Evolutionary conservation across 2,329 filamentous ascomycete species (phyloP).

Genomic region (Talaromyces piceae): DNA sequence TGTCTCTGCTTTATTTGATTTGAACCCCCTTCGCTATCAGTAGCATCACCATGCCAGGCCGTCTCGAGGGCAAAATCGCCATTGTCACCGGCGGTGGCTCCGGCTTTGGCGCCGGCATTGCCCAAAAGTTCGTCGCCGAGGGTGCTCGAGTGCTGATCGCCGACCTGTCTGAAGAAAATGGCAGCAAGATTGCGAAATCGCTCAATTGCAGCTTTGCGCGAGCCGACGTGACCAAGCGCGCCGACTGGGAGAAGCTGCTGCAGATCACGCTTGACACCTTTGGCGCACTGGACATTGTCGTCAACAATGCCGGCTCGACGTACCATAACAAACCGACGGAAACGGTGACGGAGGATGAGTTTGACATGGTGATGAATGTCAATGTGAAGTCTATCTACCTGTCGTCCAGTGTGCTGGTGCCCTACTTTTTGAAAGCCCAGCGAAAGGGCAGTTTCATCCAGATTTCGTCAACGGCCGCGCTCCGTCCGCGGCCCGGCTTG

Average conservation of each 20-base stretch:
- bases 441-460: slow-evolving; percentile 33
- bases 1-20: not conserved
- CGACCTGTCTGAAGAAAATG: slow-evolving; percentile 25
- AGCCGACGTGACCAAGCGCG: slow-evolving; percentile 23
- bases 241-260: slow-evolving; percentile 23
- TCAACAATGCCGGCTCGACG: slow-evolving; percentile 39
- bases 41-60: not conserved
- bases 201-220: slow-evolving; percentile 16
- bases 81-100: slow-evolving; percentile 32
- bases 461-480: slow-evolving; percentile 32
- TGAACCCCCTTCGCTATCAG: not conserved
- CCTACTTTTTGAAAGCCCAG: slow-evolving; percentile 27
- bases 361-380: slow-evolving; percentile 32
- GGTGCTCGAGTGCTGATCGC: slow-evolving; percentile 30
- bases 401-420: slow-evolving; percentile 26
- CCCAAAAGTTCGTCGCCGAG: slow-evolving; percentile 27
- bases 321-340: slow-evolving; percentile 30
- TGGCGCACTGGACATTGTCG: slow-evolving; percentile 31
- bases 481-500: slow-evolving; percentile 31
- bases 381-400: slow-evolving; percentile 36
- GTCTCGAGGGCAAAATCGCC: slow-evolving; percentile 27
- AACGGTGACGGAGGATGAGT: slow-evolving; percentile 34
- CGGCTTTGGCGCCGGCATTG: slow-evolving; percentile 31
- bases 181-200: slow-evolving; percentile 16
- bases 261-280: slow-evolving; percentile 12